Evolutionary conservation across 2,329 filamentous ascomycete species (phyloP).

Genomic region (Talaromyces atroroseus): DNA sequence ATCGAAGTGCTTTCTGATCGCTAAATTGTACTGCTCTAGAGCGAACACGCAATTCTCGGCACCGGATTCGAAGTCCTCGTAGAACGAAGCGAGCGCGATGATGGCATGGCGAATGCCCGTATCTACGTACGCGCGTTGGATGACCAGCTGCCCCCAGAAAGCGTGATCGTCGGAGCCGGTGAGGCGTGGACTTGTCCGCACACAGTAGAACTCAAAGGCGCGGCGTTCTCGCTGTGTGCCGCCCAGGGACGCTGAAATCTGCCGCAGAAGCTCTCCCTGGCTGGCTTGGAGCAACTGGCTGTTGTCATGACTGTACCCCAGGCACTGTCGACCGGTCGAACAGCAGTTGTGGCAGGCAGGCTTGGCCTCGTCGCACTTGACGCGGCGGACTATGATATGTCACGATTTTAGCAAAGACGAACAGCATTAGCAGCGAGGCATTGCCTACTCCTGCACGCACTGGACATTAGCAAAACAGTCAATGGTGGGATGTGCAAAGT

Average conservation of each 20-base stretch:
- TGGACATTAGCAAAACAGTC: background rate
- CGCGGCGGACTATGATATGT: constrained; percentile 5
- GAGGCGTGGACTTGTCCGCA: constrained; percentile 1
- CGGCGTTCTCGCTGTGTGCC: background rate
- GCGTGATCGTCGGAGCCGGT: background rate
- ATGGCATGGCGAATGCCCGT: constrained; percentile 7
- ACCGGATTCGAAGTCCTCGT: constrained; percentile 7
- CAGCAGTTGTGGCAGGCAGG: constrained; percentile 2
- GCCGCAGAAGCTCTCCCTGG: background rate
- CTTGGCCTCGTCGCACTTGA: constrained; percentile 8
- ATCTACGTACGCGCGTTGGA: constrained; percentile 1
- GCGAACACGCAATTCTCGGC: background rate
- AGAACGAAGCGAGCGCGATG: constrained; percentile 5
- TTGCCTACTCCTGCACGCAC: constrained; percentile 2
- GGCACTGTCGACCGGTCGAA: background rate
- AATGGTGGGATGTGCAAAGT: background rate
- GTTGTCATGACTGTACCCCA: background rate
- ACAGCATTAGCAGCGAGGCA: too few species aligned
- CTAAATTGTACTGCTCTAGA: constrained; percentile 8
- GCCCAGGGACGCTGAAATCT: background rate
- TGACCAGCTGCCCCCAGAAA: constrained; percentile 1
- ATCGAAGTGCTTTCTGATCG: constrained; percentile 5
- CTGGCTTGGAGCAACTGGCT: background rate
- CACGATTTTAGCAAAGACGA: too few species aligned
- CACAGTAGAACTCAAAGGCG: constrained; percentile 7